phyloP scores from a whole-genome alignment of 495 filamentous ascomycete genomes.

The Neurospora sp. region DNA sequence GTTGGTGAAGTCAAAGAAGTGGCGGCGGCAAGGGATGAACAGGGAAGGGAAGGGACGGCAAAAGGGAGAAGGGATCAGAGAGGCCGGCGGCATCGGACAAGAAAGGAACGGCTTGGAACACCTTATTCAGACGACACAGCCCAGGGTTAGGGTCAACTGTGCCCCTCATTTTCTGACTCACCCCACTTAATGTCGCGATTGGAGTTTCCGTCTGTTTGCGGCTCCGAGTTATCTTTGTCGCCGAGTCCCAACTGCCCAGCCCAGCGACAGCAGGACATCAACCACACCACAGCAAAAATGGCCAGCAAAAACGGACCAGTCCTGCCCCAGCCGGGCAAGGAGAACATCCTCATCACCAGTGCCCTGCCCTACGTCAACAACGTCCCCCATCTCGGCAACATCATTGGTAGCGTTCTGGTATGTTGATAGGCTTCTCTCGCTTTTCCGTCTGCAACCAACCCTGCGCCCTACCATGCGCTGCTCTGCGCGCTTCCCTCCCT shows the following conservation, averaged over 20 bases:
- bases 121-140: neutral
- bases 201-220: neutral
- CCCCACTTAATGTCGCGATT: neutral
- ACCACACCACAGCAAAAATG: neutral
- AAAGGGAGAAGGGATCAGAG: neutral
- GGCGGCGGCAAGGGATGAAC: neutral
- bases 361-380: slow-evolving; percentile 90
- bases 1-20: neutral
- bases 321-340: slow-evolving; percentile 38
- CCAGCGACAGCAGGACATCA: neutral
- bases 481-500: neutral
- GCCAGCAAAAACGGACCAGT: slow-evolving; percentile 6
- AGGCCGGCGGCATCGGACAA: neutral
- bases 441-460: neutral
- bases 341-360: slow-evolving; percentile 50
- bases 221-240: neutral
- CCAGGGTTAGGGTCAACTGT: neutral
- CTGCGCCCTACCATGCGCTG: neutral
- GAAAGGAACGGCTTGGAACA: neutral
- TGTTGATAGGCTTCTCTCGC: neutral
- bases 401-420: slow-evolving; percentile 76
- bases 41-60: neutral
- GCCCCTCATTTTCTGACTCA: neutral
- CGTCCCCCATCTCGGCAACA: slow-evolving; percentile 89
- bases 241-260: neutral